Percentiles rank a stretch among this genome's conserved stretches.
Conservation (phyloP, 371 early-diverging fungal species). For the Mucor circinelloides region DNA sequence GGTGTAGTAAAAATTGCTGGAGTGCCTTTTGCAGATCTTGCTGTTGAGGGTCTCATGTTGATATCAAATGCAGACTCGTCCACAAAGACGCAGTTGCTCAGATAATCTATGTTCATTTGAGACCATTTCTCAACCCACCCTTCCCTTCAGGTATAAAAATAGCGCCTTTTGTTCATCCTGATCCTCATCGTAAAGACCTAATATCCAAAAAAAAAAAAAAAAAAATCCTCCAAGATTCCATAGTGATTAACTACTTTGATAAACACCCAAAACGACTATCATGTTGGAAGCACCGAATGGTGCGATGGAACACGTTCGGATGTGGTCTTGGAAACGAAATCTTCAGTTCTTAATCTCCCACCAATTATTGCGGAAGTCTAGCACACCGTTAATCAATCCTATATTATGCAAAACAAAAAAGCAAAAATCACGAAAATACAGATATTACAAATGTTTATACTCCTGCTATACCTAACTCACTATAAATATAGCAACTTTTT, state of each 20-base stretch:
- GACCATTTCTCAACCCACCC: too few relatives aligned
- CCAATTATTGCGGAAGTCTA: slow-evolving; percentile 12
- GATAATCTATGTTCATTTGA: background rate
- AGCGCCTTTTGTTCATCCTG: too few relatives aligned
- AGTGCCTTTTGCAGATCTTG: slow-evolving; percentile 3
- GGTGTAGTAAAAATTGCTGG: slow-evolving; percentile 3
- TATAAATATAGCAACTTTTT: too few relatives aligned
- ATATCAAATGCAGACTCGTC: slow-evolving; percentile 15
- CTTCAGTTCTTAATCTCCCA: slow-evolving; percentile 4
- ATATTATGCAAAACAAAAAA: too few relatives aligned
- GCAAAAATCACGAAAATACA: too few relatives aligned
- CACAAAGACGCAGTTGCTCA: slow-evolving; percentile 10
- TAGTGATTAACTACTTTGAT: slow-evolving; percentile 2
- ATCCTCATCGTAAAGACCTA: too few relatives aligned
- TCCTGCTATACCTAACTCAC: too few relatives aligned
- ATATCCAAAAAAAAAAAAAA: too few relatives aligned
- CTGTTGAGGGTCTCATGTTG: slow-evolving; percentile 10
- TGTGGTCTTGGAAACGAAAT: slow-evolving; percentile 11
- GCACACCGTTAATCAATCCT: slow-evolving; percentile 5
- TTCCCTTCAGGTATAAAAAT: too few relatives aligned
- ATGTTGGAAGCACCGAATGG: slow-evolving; percentile 6
- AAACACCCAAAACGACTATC: slow-evolving; percentile 7
- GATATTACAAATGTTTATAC: too few relatives aligned
- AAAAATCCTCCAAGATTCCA: slow-evolving; percentile 12
- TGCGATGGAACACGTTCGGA: slow-evolving; percentile 13